Evolutionary conservation across 352 stramenopile species (phyloP).

Genomic region (Pythium dissotocum): DNA sequence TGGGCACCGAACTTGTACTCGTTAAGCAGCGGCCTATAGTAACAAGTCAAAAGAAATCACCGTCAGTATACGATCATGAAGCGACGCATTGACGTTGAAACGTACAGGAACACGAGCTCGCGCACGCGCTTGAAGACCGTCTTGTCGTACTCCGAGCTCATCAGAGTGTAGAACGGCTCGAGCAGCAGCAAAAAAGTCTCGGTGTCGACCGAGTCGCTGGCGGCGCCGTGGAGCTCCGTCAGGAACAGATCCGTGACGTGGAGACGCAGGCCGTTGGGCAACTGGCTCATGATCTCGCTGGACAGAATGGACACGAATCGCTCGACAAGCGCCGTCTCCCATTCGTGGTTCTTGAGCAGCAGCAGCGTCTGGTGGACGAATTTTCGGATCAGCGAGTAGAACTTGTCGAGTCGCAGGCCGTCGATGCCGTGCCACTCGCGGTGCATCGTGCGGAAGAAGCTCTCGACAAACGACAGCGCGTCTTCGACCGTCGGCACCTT

Average conservation of each 20-base stretch:
- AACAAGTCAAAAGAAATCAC: constrained; percentile 1
- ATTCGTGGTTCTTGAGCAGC: constrained; percentile 60
- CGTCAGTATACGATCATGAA: not conserved
- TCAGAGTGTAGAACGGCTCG: constrained; percentile 80
- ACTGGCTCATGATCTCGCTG: constrained; percentile 68
- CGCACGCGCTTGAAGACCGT: constrained; percentile 78
- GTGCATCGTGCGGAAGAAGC: constrained; percentile 85
- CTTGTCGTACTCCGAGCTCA: constrained; percentile 80
- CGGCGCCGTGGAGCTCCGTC: constrained; percentile 58
- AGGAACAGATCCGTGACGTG: constrained; percentile 80
- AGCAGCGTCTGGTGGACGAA: constrained; percentile 72
- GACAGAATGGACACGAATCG: constrained; percentile 67
- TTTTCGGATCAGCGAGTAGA: constrained; percentile 83
- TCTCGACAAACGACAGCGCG: constrained; percentile 74
- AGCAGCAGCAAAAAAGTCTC: constrained; percentile 70
- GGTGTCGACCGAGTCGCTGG: constrained; percentile 50
- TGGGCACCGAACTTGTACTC: constrained; percentile 71
- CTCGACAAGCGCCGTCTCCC: constrained; percentile 46
- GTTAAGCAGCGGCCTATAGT: constrained; percentile 44
- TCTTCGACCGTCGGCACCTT: constrained; percentile 42
- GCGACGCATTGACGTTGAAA: not conserved
- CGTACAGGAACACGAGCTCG: constrained; percentile 62
- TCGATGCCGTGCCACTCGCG: constrained; percentile 87
- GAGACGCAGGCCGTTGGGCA: constrained; percentile 81
- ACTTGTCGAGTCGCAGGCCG: constrained; percentile 83